These are phyloP conservation scores for Citrus trifoliata DNA, from an alignment of 345 rosid genomes.

Conservation along the genomic window DNA sequence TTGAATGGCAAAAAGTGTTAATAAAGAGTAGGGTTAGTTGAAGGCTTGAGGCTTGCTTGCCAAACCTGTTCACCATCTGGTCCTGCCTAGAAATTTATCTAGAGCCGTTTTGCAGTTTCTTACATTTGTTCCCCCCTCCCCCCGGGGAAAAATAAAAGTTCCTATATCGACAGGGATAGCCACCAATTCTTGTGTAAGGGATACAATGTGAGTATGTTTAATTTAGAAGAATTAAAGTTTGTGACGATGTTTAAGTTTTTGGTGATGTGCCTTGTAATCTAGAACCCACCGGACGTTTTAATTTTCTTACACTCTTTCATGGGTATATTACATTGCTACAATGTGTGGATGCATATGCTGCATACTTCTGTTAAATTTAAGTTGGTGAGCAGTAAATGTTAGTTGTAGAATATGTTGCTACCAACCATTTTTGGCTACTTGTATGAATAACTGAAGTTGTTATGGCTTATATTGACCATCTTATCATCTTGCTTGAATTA, in stretches of 20 bases:
- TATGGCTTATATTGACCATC: background rate
- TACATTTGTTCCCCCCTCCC: background rate
- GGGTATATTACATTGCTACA: background rate
- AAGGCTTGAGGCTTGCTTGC: background rate
- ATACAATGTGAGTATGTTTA: too few species aligned
- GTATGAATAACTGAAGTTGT: background rate
- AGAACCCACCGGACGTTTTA: background rate
- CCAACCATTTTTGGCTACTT: background rate
- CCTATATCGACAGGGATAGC: background rate
- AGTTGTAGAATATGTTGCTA: background rate
- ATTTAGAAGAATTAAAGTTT: background rate
- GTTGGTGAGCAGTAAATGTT: background rate
- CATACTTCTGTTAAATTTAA: background rate
- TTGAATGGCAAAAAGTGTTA: background rate
- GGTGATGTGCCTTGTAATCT: background rate
- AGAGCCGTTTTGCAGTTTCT: background rate
- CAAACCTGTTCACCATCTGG: background rate
- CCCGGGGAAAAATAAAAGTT: background rate
- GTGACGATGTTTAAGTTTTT: background rate
- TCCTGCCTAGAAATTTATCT: background rate
- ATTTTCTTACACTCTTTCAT: background rate
- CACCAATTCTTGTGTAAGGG: background rate
- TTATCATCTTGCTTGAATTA: background rate
- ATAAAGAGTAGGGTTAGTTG: background rate
- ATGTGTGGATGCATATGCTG: background rate